These are phyloP conservation scores for Colletotrichum navitas DNA, from an alignment of 2,329 filamentous ascomycete species.

Conservation along the genomic window DNA sequence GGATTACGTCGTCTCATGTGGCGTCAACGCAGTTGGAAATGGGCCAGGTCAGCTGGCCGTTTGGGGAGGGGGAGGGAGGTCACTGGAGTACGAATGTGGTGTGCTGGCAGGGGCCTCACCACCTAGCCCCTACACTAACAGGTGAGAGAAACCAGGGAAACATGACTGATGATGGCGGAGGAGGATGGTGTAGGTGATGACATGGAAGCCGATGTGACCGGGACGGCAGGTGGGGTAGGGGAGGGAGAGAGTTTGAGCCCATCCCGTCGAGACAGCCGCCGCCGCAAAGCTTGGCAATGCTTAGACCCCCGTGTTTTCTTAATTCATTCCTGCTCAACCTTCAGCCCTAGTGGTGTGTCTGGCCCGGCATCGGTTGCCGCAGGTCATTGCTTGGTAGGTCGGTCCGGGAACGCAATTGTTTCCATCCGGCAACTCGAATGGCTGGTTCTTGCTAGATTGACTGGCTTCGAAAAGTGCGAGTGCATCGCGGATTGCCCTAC, in stretches of 20 bases:
- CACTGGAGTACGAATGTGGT: background rate
- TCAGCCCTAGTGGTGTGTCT: background rate
- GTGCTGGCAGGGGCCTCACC: background rate
- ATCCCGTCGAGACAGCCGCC: constrained; percentile 39
- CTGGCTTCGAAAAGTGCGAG: background rate
- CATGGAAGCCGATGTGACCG: background rate
- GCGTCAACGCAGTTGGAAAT: background rate
- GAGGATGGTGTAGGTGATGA: background rate
- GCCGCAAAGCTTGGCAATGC: constrained; percentile 41
- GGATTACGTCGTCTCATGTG: background rate
- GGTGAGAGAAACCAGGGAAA: background rate
- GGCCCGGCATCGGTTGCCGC: constrained; percentile 5
- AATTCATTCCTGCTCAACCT: background rate
- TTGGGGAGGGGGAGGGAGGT: background rate
- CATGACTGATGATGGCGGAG: background rate
- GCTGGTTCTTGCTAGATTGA: background rate
- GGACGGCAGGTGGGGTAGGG: background rate
- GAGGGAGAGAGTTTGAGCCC: constrained; percentile 32
- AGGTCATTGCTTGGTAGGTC: background rate
- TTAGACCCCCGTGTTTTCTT: constrained; percentile 12
- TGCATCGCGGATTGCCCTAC: background rate
- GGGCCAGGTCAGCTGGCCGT: background rate
- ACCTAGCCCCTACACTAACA: background rate
- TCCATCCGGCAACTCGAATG: background rate
- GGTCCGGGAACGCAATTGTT: background rate